Evolutionary conservation across 176 grass and related monocot species (phyloP).

Genomic region (Thalia dealbata): DNA sequence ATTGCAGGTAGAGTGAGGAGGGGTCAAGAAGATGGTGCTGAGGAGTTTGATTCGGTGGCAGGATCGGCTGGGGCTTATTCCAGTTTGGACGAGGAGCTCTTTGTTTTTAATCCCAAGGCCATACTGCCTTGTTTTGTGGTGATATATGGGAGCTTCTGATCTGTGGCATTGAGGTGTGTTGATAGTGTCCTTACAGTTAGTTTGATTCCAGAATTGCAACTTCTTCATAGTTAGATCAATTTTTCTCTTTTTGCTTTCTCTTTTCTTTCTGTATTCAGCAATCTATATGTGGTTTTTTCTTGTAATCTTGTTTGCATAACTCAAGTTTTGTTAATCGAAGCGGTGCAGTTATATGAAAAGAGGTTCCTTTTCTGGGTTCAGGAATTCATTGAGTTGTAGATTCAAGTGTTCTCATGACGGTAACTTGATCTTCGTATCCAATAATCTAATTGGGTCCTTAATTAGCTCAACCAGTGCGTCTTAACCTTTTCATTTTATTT

Average conservation of each 20-base stretch:
- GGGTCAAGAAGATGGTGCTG: not conserved
- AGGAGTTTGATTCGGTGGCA: slow-evolving; percentile 34
- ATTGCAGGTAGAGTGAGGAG: slow-evolving; percentile 3
- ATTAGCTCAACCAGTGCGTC: not conserved
- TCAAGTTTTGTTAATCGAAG: not conserved
- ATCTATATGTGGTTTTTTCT: no score
- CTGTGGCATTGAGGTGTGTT: not conserved
- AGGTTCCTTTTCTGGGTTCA: no score
- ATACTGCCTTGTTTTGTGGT: slow-evolving; percentile 84
- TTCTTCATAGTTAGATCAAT: not conserved
- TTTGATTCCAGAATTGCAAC: not conserved
- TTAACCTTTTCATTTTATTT: no score
- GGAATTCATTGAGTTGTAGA: no score
- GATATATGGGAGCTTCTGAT: slow-evolving; percentile 49
- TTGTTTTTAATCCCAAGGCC: slow-evolving; percentile 56
- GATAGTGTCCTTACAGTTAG: not conserved
- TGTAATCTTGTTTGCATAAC: no score
- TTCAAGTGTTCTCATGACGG: no score
- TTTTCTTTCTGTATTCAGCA: not conserved
- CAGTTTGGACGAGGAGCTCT: slow-evolving; percentile 70
- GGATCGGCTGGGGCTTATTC: slow-evolving; percentile 28
- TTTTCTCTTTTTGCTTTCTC: not conserved
- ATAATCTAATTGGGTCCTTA: not conserved
- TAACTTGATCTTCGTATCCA: no score
- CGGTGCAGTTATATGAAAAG: no score